A percentile compares a stretch with the other conserved stretches of the same genome.
phyloP scores from a whole-genome alignment of 768 basidiomycete species.

The Kwoniella sp. region DNA sequence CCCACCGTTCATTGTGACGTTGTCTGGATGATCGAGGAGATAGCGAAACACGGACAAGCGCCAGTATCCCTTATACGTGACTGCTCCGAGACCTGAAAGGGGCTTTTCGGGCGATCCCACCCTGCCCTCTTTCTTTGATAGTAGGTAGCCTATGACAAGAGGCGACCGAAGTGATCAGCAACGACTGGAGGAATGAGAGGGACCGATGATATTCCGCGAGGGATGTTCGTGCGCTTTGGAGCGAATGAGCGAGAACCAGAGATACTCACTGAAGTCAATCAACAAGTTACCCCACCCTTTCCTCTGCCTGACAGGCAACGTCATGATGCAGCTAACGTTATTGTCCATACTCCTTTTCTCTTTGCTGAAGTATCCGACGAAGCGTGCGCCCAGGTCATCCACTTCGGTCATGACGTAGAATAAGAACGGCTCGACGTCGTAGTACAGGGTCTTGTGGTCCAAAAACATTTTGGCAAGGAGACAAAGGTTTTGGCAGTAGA shows the following conservation, averaged over 20 bases:
- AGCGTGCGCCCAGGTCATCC: constrained; percentile 85
- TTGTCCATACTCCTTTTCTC: constrained; percentile 96
- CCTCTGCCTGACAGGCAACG: constrained; percentile 87
- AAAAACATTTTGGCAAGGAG: constrained; percentile 98
- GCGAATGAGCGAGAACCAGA: not conserved
- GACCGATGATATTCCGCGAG: too few species aligned
- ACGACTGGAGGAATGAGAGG: not conserved
- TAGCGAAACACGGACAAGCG: constrained; percentile 81
- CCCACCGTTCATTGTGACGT: constrained; percentile 75
- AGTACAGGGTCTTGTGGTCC: constrained; percentile 97
- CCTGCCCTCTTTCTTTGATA: constrained; percentile 91
- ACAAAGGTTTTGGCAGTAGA: constrained; percentile 98
- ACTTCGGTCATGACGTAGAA: constrained; percentile 97
- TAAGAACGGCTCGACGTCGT: constrained; percentile 98
- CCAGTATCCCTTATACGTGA: constrained; percentile 97
- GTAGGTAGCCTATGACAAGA: constrained; percentile 72
- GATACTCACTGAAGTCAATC: constrained; percentile 91
- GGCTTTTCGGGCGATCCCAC: constrained; percentile 95
- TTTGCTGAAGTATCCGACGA: constrained; percentile 98
- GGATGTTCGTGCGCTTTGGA: not conserved
- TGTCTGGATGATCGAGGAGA: constrained; percentile 65
- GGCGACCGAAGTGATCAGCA: not conserved
- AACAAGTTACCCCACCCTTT: constrained; percentile 96
- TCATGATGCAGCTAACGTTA: constrained; percentile 99
- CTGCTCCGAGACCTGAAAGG: constrained; percentile 83